These are phyloP conservation scores for Euphorbia celastroides DNA, from an alignment of 441 rosid species.

Conservation along the genomic window DNA sequence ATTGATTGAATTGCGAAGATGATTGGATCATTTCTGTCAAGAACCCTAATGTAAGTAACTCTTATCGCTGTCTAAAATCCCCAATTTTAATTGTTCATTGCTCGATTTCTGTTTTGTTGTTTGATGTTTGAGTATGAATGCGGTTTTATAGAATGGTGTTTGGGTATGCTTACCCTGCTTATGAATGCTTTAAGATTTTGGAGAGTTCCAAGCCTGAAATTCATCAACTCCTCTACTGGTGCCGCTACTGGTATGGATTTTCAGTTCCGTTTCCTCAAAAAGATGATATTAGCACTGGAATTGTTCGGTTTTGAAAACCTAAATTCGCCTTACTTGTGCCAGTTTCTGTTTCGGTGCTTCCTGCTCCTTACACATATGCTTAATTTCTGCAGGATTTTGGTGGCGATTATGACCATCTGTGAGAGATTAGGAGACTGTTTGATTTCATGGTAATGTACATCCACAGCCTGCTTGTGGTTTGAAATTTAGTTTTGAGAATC, in stretches of 20 bases:
- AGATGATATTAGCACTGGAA: too few relatives aligned
- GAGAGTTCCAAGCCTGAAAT: conserved; percentile 24
- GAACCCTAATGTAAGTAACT: conserved; percentile 33
- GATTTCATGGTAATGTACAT: conserved; percentile 31
- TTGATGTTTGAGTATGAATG: background rate
- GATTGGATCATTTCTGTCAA: conserved; percentile 47
- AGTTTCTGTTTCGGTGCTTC: too few relatives aligned
- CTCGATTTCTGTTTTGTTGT: background rate
- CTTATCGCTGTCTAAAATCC: background rate
- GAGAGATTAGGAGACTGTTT: conserved; percentile 38
- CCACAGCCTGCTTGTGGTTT: background rate
- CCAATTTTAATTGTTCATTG: background rate
- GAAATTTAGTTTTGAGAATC: too few relatives aligned
- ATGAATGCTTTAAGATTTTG: conserved; percentile 38
- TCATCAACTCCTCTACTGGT: conserved; percentile 38
- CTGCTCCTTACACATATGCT: too few relatives aligned
- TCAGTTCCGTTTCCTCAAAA: background rate
- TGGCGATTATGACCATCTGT: conserved; percentile 32
- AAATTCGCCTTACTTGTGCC: too few relatives aligned
- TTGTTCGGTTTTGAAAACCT: too few relatives aligned
- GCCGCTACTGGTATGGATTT: conserved; percentile 41
- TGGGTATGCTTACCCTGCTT: conserved; percentile 50
- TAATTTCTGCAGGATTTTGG: conserved; percentile 33
- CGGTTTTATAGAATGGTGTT: conserved; percentile 30
- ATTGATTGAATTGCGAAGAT: background rate